These are phyloP conservation scores for Solanum rostratum DNA, from an alignment of 257 asterid genomes.

Conservation along the genomic window DNA sequence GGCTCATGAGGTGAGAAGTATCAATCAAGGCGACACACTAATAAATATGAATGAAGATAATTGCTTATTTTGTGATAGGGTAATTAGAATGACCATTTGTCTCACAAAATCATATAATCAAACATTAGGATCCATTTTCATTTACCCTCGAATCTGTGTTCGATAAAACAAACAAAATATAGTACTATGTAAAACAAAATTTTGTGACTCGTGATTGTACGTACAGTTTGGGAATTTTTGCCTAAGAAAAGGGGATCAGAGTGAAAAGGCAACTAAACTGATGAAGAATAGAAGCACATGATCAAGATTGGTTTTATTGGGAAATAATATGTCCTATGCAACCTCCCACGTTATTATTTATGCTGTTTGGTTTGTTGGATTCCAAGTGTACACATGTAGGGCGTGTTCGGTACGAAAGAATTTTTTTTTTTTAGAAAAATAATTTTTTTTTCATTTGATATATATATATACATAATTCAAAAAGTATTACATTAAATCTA, in stretches of 20 bases:
- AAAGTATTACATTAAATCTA: too few species aligned
- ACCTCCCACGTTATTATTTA: neutral
- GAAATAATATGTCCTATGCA: neutral
- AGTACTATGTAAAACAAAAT: neutral
- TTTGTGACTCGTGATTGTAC: neutral
- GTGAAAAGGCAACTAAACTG: neutral
- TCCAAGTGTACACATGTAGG: neutral
- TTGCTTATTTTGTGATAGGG: neutral
- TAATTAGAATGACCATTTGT: neutral
- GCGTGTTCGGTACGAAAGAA: neutral
- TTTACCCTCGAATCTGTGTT: neutral
- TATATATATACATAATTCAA: too few species aligned
- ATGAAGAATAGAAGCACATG: neutral
- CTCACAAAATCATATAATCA: neutral
- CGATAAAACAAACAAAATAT: neutral
- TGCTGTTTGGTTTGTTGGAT: neutral
- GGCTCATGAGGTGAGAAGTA: neutral
- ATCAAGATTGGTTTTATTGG: neutral
- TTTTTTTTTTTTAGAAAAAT: neutral
- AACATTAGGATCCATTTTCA: neutral
- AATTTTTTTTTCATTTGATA: too few species aligned
- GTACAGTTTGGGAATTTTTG: neutral
- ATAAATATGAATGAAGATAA: neutral
- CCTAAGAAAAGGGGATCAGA: neutral
- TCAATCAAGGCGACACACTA: neutral